A percentile compares a stretch with the other conserved stretches of the same genome.
Evolutionary conservation across 495 filamentous ascomycete genomes (phyloP).

Genomic region (Hypoxylon cercidicola): DNA sequence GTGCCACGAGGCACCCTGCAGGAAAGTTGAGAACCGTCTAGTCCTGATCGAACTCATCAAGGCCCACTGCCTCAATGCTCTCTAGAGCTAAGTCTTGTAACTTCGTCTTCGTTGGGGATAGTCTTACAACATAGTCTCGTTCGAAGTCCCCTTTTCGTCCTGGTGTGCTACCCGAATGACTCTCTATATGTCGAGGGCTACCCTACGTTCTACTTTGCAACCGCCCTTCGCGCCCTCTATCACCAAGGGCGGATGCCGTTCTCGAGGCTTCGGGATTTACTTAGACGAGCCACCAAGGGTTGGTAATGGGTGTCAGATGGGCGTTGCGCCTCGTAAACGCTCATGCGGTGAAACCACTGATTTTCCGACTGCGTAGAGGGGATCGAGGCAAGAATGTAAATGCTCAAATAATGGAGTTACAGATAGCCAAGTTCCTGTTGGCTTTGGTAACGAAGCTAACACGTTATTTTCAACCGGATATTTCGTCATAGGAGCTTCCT

Average conservation of each 20-base stretch:
- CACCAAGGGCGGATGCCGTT: constrained; percentile 15
- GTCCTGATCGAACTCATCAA: constrained; percentile 28
- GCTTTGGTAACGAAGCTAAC: constrained; percentile 1
- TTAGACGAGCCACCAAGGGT: background rate
- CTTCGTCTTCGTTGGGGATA: constrained; percentile 37
- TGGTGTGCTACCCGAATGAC: constrained; percentile 19
- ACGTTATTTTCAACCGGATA: background rate
- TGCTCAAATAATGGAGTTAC: background rate
- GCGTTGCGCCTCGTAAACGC: constrained; percentile 33
- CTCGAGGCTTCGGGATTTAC: constrained; percentile 1
- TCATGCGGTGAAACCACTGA: constrained; percentile 34
- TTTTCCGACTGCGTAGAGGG: constrained; percentile 7
- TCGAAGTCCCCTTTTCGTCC: constrained; percentile 23
- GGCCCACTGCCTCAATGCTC: constrained; percentile 16
- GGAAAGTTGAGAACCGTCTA: constrained; percentile 11
- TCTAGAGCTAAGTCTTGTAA: constrained; percentile 22
- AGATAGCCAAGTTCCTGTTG: background rate
- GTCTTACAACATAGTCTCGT: constrained; percentile 38
- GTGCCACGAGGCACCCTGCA: constrained; percentile 35
- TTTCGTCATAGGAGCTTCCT: constrained; percentile 14
- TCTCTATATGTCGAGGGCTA: constrained; percentile 18
- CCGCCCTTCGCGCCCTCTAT: constrained; percentile 32
- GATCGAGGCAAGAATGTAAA: constrained; percentile 4
- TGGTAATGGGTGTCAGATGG: constrained; percentile 18
- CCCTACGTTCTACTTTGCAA: constrained; percentile 28